A percentile compares a stretch with the other conserved stretches of the same genome.
Conservation (phyloP, 1,284 basidiomycete genomes). For the Heliocybe sulcata region DNA sequence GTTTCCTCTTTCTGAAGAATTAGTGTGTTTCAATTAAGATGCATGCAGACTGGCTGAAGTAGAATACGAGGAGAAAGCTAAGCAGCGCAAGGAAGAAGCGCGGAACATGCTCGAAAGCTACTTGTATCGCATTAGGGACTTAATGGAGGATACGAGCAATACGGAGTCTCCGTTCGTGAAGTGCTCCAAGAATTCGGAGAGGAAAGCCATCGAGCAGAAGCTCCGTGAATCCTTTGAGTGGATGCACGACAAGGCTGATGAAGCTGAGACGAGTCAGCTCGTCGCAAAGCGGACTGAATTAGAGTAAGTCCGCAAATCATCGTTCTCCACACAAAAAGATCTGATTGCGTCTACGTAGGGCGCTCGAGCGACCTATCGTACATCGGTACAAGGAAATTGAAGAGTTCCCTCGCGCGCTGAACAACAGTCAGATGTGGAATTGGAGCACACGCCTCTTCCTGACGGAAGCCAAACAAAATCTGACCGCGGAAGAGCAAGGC, state of each 20-base stretch:
- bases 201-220: slow-evolving; percentile 54
- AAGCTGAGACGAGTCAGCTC: slow-evolving; percentile 70
- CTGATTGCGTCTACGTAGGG: slow-evolving; percentile 32
- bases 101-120: slow-evolving; percentile 90
- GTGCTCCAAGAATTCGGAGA: slow-evolving; percentile 71
- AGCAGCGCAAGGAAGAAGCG: slow-evolving; percentile 81
- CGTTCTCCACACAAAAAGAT: neutral
- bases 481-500: slow-evolving; percentile 50
- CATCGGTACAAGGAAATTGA: slow-evolving; percentile 84
- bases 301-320: slow-evolving; percentile 52
- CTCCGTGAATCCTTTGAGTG: slow-evolving; percentile 72
- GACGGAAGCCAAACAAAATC: slow-evolving; percentile 66
- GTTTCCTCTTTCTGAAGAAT: slow-evolving; percentile 15
- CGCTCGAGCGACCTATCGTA: slow-evolving; percentile 76
- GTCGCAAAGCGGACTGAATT: slow-evolving; percentile 68
- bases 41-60: slow-evolving; percentile 65
- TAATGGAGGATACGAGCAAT: slow-evolving; percentile 51
- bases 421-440: slow-evolving; percentile 77
- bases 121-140: slow-evolving; percentile 84
- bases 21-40: neutral
- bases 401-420: slow-evolving; percentile 66
- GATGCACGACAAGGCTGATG: slow-evolving; percentile 84
- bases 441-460: slow-evolving; percentile 80
- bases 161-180: slow-evolving; percentile 68
- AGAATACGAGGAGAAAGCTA: slow-evolving; percentile 72